A percentile compares a stretch with the other conserved stretches of the same genome.
phyloP scores from a whole-genome alignment of 164 flowering plant species.

The Stephania yunnanensis region DNA sequence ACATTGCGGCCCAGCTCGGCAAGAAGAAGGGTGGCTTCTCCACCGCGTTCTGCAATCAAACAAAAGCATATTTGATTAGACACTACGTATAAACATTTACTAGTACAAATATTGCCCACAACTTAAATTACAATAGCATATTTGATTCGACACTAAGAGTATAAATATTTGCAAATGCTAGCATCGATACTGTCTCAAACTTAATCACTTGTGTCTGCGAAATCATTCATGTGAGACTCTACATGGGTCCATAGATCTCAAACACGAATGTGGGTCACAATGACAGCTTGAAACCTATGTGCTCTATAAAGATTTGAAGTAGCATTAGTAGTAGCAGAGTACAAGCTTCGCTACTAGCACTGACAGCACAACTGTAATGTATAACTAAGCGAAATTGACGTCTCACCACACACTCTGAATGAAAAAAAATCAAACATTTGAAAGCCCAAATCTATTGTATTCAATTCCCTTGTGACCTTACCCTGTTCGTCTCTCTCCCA shows the following conservation, averaged over 20 bases:
- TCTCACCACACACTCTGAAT: constrained; percentile 20
- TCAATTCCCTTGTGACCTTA: constrained; percentile 14
- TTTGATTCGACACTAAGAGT: too few relatives aligned
- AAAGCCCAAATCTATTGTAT: constrained; percentile 19
- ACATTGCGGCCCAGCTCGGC: constrained; percentile 53
- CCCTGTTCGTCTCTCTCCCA: too few relatives aligned
- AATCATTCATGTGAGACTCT: too few relatives aligned
- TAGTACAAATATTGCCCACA: too few relatives aligned
- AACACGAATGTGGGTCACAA: neutral
- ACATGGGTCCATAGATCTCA: neutral
- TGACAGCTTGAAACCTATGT: neutral
- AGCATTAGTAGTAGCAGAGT: neutral
- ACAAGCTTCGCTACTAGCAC: neutral
- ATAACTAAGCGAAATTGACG: constrained; percentile 42
- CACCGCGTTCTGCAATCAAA: constrained; percentile 41
- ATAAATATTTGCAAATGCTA: too few relatives aligned
- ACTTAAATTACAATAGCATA: too few relatives aligned
- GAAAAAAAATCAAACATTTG: constrained; percentile 16
- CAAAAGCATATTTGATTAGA: neutral
- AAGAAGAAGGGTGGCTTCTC: constrained; percentile 53
- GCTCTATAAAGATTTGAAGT: too few relatives aligned
- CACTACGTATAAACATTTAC: too few relatives aligned
- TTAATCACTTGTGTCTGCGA: too few relatives aligned
- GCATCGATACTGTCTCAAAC: too few relatives aligned
- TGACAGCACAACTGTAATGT: constrained; percentile 8